A percentile compares a stretch with the other conserved stretches of the same genome.
Evolutionary conservation across 345 rosid species (phyloP).

Genomic region (Pelargonium nanum): DNA sequence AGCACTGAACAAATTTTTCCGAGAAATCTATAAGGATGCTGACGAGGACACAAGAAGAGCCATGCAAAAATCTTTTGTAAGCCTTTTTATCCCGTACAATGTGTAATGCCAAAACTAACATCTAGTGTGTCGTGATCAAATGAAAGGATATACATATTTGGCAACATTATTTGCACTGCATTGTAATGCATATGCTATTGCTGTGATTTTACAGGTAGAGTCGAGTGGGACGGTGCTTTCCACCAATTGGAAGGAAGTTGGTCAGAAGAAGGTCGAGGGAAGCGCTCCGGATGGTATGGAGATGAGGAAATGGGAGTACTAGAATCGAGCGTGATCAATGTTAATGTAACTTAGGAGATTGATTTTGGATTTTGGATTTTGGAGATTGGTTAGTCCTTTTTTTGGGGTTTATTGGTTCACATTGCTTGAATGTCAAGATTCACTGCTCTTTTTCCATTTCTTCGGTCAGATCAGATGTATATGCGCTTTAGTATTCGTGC

Average conservation of each 20-base stretch:
- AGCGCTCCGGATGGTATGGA: conserved; percentile 97
- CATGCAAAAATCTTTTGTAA: conserved; percentile 93
- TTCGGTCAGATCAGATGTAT: no score
- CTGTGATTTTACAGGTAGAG: conserved; percentile 44
- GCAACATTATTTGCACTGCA: not conserved
- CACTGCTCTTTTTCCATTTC: no score
- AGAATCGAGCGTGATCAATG: no score
- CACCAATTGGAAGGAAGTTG: conserved; percentile 96
- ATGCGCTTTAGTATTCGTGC: no score
- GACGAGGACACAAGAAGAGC: conserved; percentile 89
- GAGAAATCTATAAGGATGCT: conserved; percentile 59
- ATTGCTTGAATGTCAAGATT: no score
- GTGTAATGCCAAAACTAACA: not conserved
- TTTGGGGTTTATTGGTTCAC: no score
- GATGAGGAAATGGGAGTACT: conserved; percentile 76
- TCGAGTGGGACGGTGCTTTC: conserved; percentile 92
- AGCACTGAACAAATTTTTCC: conserved; percentile 85
- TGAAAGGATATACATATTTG: not conserved
- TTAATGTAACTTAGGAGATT: no score
- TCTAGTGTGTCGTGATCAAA: no score
- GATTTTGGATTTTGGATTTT: no score
- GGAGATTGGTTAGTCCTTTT: no score
- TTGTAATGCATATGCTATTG: conserved; percentile 1
- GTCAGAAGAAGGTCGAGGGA: conserved; percentile 75
- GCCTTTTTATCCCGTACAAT: conserved; percentile 10